A percentile compares a stretch with the other conserved stretches of the same genome.
Conservation (phyloP, 2,329 filamentous ascomycete species). For the Cytospora paraplurivora region DNA sequence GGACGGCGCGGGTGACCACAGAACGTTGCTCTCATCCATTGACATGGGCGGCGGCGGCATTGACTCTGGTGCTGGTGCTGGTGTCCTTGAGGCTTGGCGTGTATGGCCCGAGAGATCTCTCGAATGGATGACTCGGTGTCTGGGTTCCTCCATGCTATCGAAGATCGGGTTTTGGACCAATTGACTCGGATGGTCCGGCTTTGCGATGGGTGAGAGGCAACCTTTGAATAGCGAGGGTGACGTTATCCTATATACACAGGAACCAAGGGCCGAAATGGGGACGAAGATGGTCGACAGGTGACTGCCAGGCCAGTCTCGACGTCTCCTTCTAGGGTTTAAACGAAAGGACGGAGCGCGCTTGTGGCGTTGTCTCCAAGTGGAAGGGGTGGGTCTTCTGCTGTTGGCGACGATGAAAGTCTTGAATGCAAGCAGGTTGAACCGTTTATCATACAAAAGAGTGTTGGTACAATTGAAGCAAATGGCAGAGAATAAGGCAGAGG, state of each 20-base stretch:
- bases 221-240: not conserved
- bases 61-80: slow-evolving; percentile 38
- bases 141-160: slow-evolving; percentile 33
- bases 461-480: slow-evolving; percentile 50
- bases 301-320: slow-evolving; percentile 31
- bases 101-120: slow-evolving; percentile 21
- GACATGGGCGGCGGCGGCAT: slow-evolving; percentile 44
- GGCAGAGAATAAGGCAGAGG: slow-evolving; percentile 24
- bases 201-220: not conserved
- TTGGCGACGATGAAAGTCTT: slow-evolving; percentile 46
- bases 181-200: slow-evolving; percentile 13
- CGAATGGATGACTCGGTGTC: slow-evolving; percentile 26
- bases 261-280: not conserved
- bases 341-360: slow-evolving; percentile 41
- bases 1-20: slow-evolving; percentile 35
- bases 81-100: slow-evolving; percentile 31
- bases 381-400: slow-evolving; percentile 42
- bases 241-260: not conserved
- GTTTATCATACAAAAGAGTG: slow-evolving; percentile 49
- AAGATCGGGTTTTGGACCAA: slow-evolving; percentile 26
- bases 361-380: slow-evolving; percentile 41
- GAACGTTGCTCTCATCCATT: slow-evolving; percentile 40
- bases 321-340: slow-evolving; percentile 37
- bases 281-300: slow-evolving; percentile 30
- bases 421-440: slow-evolving; percentile 42